Conservation (phyloP, 495 filamentous ascomycete genomes). For the Pseudoneurospora amorphoporcata region DNA sequence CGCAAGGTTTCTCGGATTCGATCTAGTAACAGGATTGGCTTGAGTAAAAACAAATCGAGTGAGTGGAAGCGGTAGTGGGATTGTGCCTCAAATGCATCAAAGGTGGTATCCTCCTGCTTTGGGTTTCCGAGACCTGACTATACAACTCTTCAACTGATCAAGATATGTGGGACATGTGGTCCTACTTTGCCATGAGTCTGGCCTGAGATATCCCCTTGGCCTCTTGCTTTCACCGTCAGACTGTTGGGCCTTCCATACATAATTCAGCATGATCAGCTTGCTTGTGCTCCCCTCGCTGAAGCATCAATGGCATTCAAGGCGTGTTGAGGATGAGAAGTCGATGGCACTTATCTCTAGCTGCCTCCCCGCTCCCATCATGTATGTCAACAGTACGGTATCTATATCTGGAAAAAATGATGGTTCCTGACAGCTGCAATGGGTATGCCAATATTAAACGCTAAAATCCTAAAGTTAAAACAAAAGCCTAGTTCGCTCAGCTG, state of each 20-base stretch:
- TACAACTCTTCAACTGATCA: neutral
- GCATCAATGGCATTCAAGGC: neutral
- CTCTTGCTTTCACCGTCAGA: no score
- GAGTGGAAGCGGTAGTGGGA: no score
- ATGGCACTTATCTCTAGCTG: neutral
- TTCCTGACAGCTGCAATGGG: neutral
- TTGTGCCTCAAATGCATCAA: neutral
- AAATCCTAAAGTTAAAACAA: neutral
- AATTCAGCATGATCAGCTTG: neutral
- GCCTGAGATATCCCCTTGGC: neutral
- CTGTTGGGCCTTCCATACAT: neutral
- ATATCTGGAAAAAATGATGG: neutral
- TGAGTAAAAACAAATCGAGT: no score
- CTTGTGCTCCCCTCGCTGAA: neutral
- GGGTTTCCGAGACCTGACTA: neutral
- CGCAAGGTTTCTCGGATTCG: no score
- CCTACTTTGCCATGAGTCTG: neutral
- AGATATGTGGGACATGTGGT: neutral
- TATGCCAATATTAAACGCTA: neutral
- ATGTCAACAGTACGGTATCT: neutral
- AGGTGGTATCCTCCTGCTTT: neutral
- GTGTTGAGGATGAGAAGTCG: neutral
- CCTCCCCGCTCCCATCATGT: neutral
- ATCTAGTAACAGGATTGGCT: no score
- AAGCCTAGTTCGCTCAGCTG: constrained; percentile 8